Evolutionary conservation across 2,329 filamentous ascomycete genomes (phyloP).

Genomic region (Albophoma yamanashiensis): DNA sequence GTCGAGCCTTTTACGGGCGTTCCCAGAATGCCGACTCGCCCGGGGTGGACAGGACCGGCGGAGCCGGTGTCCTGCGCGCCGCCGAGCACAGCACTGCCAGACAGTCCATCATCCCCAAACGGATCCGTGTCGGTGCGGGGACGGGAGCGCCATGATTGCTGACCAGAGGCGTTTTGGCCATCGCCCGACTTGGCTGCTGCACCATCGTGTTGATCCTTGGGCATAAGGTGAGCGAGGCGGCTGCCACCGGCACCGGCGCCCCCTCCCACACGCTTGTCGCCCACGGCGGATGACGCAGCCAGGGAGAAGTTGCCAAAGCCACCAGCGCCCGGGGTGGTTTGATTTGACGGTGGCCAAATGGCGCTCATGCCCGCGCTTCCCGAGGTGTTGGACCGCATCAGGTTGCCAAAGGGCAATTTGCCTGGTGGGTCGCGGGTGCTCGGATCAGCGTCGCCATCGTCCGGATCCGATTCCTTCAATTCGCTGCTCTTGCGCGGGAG

Average conservation of each 20-base stretch:
- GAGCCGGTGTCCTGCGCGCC: slow-evolving; percentile 61
- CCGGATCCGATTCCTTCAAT: slow-evolving; percentile 42
- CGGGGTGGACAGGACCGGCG: slow-evolving; percentile 14
- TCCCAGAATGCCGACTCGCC: slow-evolving; percentile 32
- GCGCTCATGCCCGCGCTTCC: slow-evolving; percentile 33
- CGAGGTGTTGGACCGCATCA: slow-evolving; percentile 45
- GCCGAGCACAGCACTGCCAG: slow-evolving; percentile 63
- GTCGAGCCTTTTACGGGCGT: slow-evolving; percentile 44
- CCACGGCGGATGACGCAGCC: slow-evolving; percentile 40
- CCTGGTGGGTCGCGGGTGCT: slow-evolving; percentile 18
- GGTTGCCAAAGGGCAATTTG: slow-evolving; percentile 29
- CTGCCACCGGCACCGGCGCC: slow-evolving; percentile 69
- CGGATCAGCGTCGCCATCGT: slow-evolving; percentile 33
- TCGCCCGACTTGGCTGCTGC: slow-evolving; percentile 40
- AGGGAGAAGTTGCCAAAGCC: slow-evolving; percentile 88
- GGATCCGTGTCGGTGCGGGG: slow-evolving; percentile 66
- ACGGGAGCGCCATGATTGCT: slow-evolving; percentile 45
- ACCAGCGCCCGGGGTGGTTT: slow-evolving; percentile 56
- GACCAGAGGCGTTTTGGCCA: slow-evolving; percentile 27
- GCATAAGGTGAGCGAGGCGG: slow-evolving; percentile 74
- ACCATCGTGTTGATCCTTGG: slow-evolving; percentile 65
- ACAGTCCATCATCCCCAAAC: slow-evolving; percentile 55
- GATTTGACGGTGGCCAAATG: slow-evolving; percentile 36
- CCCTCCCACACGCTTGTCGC: slow-evolving; percentile 66
- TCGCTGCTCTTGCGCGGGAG: slow-evolving; percentile 44